phyloP scores from a whole-genome alignment of 768 basidiomycete species.

The Collybiopsis luxurians region DNA sequence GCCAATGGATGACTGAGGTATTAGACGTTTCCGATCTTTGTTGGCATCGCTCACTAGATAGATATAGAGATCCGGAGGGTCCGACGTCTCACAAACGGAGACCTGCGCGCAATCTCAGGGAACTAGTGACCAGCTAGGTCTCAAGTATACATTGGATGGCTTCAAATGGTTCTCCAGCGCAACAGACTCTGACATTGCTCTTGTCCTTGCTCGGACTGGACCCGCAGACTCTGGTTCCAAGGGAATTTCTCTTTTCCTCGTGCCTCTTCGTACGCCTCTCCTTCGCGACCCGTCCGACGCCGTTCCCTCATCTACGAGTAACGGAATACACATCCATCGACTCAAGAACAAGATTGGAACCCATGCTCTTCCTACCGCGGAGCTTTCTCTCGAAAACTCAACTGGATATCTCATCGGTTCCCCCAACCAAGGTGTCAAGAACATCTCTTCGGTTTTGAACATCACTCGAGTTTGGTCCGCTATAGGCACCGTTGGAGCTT shows the following conservation, averaged over 20 bases:
- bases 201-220: constrained; percentile 75
- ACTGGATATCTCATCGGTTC: constrained; percentile 63
- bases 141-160: constrained; percentile 58
- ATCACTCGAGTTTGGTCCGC: constrained; percentile 71
- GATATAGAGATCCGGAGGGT: constrained; percentile 63
- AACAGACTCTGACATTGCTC: constrained; percentile 68
- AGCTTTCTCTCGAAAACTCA: constrained; percentile 58
- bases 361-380: constrained; percentile 70
- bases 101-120: constrained; percentile 49
- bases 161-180: constrained; percentile 88
- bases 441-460: constrained; percentile 69
- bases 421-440: constrained; percentile 58
- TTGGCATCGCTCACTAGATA: not conserved
- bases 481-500: constrained; percentile 47
- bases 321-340: constrained; percentile 68
- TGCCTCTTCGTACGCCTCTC: constrained; percentile 62
- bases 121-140: constrained; percentile 37
- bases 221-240: constrained; percentile 52
- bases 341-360: constrained; percentile 82
- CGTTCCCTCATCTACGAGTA: constrained; percentile 45
- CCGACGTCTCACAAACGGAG: constrained; percentile 74
- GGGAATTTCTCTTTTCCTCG: constrained; percentile 70
- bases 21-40: constrained; percentile 23
- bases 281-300: constrained; percentile 39
- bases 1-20: constrained; percentile 86